Conservation (phyloP, 495 filamentous ascomycete species). For the Penicillium pancosmium region DNA sequence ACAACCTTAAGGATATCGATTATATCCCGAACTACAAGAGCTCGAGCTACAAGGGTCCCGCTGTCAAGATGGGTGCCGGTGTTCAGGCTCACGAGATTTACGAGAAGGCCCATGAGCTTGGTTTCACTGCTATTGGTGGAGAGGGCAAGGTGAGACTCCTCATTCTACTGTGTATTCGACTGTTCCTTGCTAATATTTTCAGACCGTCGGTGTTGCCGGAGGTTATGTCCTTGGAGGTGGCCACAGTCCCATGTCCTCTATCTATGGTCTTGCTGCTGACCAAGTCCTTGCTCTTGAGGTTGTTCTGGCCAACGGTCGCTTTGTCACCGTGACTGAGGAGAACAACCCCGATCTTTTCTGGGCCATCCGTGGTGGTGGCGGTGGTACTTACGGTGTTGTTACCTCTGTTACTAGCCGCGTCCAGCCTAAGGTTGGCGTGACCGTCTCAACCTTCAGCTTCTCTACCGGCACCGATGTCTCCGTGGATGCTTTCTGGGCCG, state of each 20-base stretch:
- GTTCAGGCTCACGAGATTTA: constrained; percentile 57
- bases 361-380: constrained; percentile 42
- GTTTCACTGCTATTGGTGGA: constrained; percentile 57
- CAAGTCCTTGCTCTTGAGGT: constrained; percentile 52
- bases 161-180: not conserved
- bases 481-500: constrained; percentile 52
- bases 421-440: constrained; percentile 40
- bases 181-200: not conserved
- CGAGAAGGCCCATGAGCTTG: constrained; percentile 42
- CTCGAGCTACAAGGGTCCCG: constrained; percentile 46
- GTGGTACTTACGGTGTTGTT: constrained; percentile 53
- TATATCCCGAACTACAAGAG: constrained; percentile 38
- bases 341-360: constrained; percentile 64
- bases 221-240: constrained; percentile 49
- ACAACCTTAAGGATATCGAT: constrained; percentile 54
- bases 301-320: constrained; percentile 57
- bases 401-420: constrained; percentile 53
- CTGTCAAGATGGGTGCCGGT: constrained; percentile 61
- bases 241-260: constrained; percentile 52
- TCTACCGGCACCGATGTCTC: constrained; percentile 34
- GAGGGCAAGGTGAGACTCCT: constrained; percentile 40
- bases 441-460: constrained; percentile 46
- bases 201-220: constrained; percentile 44
- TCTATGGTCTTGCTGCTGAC: constrained; percentile 56
- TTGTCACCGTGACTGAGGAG: constrained; percentile 51